Base-by-base conservation (phyloP, 345 rosid genomes). In the Iberis pinnata region DNA sequence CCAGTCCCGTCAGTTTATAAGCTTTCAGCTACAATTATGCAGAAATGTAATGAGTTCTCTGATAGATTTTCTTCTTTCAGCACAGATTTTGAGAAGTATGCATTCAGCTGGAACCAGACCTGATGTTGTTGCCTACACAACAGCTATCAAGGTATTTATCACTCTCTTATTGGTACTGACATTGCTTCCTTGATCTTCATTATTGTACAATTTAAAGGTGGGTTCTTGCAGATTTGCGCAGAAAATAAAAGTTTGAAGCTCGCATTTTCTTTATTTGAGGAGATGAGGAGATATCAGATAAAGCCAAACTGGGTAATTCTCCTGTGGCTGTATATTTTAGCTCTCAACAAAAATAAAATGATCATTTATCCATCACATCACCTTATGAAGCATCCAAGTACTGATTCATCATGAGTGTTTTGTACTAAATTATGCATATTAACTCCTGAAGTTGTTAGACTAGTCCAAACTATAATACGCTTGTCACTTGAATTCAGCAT, bases 81-180 rank as follows among this genome's bases (percentile, higher is more conserved):
- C 66, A 76, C 98, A 90, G 98, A 84, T 79, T 67, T 67, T 90
- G 81, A 82, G 76, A 75, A 73, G 53, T 44, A 90, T 90, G 98
- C 78, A 63, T 58, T 43, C 42, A 38, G 79, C 69, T 63, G 86
- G 84, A 66, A 67, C 78, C 60, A 75, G 75, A 67, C 98, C 96
- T 43, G 98, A 90, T 75, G 95, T 82, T 47, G 64, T 90, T 73
- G 79, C 96, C 10, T 87, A 87, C 78, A 87, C 96, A 56, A 82
- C 92, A 49, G 89, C 89, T 19, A 87, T 87, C 68, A 90, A 87
- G 92, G 98, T 90, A 36, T 22, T 16, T 12, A 11, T 48, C 49
- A 50, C 70, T 61, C 55, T 52, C 54, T 50, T 53, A n/a, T 18
- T 61, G 31, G 18, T 43, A 32, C 51, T 56, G n/a, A 24, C 43